Conservation (phyloP, 495 filamentous ascomycete species). For the Schizothecium vesticola region DNA sequence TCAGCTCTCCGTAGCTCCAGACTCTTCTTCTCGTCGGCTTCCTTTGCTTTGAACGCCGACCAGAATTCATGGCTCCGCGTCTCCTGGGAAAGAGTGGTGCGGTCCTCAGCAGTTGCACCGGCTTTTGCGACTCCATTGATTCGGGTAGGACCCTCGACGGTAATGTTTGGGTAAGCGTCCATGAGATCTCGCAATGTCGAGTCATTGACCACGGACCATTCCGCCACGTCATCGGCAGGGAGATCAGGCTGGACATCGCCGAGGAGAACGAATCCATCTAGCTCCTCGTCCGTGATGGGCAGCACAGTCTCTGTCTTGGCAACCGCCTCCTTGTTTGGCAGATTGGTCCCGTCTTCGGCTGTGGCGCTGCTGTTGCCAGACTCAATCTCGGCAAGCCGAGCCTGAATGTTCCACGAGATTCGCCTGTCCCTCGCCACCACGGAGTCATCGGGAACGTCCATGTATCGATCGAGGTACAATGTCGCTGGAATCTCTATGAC, state of each 20-base stretch:
- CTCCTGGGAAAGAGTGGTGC: neutral
- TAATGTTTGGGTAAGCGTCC: neutral
- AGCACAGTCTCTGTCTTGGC: conserved; percentile 7
- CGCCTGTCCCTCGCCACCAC: conserved; percentile 56
- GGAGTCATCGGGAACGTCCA: conserved; percentile 56
- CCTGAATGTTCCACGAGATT: conserved; percentile 70
- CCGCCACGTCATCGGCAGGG: neutral
- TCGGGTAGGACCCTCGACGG: neutral
- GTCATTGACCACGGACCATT: neutral
- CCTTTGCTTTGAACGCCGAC: neutral
- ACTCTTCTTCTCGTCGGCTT: conserved; percentile 2
- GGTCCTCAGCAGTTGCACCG: neutral
- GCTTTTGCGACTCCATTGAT: neutral
- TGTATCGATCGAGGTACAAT: conserved; percentile 85
- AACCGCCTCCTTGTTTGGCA: neutral
- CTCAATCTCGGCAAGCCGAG: conserved; percentile 53
- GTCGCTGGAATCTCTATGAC: conserved; percentile 68
- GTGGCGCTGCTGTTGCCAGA: neutral
- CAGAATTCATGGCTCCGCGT: neutral
- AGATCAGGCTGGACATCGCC: neutral
- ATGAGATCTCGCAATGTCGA: neutral
- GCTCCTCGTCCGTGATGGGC: conserved; percentile 2
- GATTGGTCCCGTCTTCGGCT: neutral
- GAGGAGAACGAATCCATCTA: conserved; percentile 17
- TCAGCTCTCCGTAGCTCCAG: conserved; percentile 31